Conservation (phyloP, 208 protist species). For the Acanthamoeba culbertsoni region DNA sequence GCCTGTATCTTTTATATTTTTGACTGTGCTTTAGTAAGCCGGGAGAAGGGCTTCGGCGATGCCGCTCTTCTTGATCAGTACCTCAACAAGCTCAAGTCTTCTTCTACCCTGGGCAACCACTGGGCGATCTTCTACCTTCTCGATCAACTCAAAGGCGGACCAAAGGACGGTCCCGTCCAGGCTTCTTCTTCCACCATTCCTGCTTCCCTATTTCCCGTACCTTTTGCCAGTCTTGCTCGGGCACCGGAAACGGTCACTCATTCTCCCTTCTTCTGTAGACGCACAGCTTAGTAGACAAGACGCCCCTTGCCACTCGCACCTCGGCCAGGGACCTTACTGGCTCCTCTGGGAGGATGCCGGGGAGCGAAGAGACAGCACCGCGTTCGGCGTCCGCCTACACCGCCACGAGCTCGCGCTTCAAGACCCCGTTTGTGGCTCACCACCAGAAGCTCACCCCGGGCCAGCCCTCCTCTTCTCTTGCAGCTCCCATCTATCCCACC, state of each 20-base stretch:
- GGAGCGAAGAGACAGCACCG: too few species aligned
- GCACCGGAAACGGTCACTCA: not conserved
- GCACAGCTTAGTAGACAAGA: too few species aligned
- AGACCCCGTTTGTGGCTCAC: too few species aligned
- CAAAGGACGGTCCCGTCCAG: not conserved
- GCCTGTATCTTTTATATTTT: not conserved
- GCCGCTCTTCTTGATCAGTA: not conserved
- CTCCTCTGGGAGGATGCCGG: too few species aligned
- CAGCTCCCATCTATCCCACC: not conserved
- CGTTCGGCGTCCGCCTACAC: too few species aligned
- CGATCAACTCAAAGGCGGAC: not conserved
- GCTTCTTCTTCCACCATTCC: not conserved
- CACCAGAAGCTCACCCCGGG: too few species aligned
- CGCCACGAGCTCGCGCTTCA: too few species aligned
- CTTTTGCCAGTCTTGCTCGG: not conserved
- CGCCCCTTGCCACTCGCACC: too few species aligned
- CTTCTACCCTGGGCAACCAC: not conserved
- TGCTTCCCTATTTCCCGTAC: not conserved
- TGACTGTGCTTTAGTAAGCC: not conserved
- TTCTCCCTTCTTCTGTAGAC: not conserved
- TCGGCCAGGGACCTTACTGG: too few species aligned
- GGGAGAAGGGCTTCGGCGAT: not conserved
- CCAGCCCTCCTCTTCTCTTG: not conserved
- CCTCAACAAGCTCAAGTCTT: not conserved
- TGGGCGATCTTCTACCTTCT: conserved; percentile 38